Conservation (phyloP, 768 basidiomycete species). For the Tylopilus sp. region DNA sequence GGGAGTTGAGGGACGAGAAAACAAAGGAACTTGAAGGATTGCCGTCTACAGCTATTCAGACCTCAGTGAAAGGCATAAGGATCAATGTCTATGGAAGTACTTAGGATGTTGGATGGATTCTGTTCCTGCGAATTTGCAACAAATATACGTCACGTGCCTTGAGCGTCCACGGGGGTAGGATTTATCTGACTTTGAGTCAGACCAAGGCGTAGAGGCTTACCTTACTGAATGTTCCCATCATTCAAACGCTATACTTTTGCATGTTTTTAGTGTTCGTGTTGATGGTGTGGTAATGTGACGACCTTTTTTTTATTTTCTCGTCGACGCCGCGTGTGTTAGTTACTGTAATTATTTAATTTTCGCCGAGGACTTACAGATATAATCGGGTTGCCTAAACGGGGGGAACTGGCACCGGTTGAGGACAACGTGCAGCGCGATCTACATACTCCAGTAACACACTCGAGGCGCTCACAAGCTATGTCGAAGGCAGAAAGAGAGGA, state of each 20-base stretch:
- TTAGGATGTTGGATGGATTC: background rate
- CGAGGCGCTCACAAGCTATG: constrained; percentile 29
- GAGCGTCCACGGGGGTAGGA: constrained; percentile 1
- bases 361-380: too few relatives aligned
- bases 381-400: too few relatives aligned
- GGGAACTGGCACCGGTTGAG: background rate
- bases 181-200: too few relatives aligned
- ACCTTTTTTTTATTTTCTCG: too few relatives aligned
- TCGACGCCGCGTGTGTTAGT: too few relatives aligned
- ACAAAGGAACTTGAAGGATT: constrained; percentile 52
- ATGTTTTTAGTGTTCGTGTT: too few relatives aligned
- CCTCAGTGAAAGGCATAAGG: background rate
- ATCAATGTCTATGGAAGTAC: constrained; percentile 10
- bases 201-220: too few relatives aligned
- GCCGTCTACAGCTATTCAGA: background rate
- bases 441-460: constrained; percentile 1
- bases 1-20: constrained; percentile 66
- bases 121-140: constrained; percentile 2
- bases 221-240: too few relatives aligned
- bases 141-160: constrained; percentile 19
- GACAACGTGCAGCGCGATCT: constrained; percentile 5
- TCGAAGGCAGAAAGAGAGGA: constrained; percentile 62
- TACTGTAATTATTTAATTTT: too few relatives aligned
- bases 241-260: too few relatives aligned
- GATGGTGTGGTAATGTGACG: too few relatives aligned